Base-by-base conservation (phyloP, 2,329 filamentous ascomycete genomes). In the Ophiostoma ulmi region DNA sequence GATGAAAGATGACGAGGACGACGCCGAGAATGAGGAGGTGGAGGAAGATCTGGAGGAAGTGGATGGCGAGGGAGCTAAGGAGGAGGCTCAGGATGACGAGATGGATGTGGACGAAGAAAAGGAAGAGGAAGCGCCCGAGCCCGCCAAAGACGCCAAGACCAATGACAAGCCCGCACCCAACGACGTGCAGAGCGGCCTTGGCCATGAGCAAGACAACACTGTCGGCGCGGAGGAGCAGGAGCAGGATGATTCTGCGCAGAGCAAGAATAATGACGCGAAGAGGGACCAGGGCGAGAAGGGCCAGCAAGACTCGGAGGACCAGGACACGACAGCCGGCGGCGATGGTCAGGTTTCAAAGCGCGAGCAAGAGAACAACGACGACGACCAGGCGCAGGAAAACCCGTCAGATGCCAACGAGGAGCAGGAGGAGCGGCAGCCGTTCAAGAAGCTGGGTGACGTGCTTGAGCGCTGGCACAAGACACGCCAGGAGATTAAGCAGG, bases 381-480 rank as follows among this genome's bases (percentile, higher is more conserved):
- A 81, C 3, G 80, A 82, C 41, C 77, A 80, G 13, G 78, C n/a
- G 17, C 39, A 71, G 17, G 44, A 69, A 2, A 52, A 81, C 20
- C 48, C 68, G 63, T 81, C 84, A 69, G 80, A 80, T 8, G 77
- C 79, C 38, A 78, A 80, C 13, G 79, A 81, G 13, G 67, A 70
- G 22, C 41, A 72, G 58, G 26, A 58, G 14, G 80, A 80, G 55
- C 81, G 83, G 65, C 88, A 95, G 75, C 91, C 93, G 0, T 97
- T 97, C 84, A 95, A 95, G 81, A 96, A 97, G 77, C 87, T 99
- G 39, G 95, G 95, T 31, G 93, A 99, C 81, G 91, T 93, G 6
- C 84, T 99, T 41, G 94, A 98, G 78, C 88, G 90, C 75, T 99
- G 94, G 92, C 94, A 98, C 79, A 88, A 92, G 72, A 92, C 93